phyloP scores from a whole-genome alignment of 441 rosid species.

The Erodium trifolium region DNA sequence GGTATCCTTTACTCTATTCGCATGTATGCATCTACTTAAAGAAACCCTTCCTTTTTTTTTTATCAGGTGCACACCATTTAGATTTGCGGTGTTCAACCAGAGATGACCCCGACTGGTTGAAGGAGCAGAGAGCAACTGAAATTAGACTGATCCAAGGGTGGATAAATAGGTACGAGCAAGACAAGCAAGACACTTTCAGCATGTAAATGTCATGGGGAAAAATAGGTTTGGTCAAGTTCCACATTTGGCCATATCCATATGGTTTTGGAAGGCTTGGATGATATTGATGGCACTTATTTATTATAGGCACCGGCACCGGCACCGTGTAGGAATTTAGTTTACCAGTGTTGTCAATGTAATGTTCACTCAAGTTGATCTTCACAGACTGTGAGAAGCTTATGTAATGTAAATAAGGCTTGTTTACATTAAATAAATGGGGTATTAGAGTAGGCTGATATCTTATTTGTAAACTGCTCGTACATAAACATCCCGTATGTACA shows the following conservation, averaged over 20 bases:
- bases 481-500: too few relatives aligned
- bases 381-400: neutral
- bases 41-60: neutral
- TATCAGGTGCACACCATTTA: conserved; percentile 72
- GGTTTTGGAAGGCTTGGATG: too few relatives aligned
- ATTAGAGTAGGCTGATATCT: too few relatives aligned
- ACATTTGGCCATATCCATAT: neutral
- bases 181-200: conserved; percentile 29
- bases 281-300: too few relatives aligned
- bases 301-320: too few relatives aligned
- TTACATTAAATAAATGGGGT: too few relatives aligned
- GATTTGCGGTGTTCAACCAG: conserved; percentile 61
- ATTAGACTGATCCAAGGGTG: conserved; percentile 58
- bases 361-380: too few relatives aligned
- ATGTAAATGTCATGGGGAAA: conserved; percentile 15
- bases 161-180: conserved; percentile 37
- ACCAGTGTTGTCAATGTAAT: neutral
- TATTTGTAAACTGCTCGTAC: too few relatives aligned
- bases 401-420: neutral
- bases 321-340: neutral
- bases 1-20: neutral
- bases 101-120: conserved; percentile 71
- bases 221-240: neutral
- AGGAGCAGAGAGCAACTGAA: conserved; percentile 63
- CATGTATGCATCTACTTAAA: neutral